Evolutionary conservation across 2,329 filamentous ascomycete species (phyloP), one percentile per base, ranked within the genome.

Genomic region (Cordyceps militaris): DNA sequence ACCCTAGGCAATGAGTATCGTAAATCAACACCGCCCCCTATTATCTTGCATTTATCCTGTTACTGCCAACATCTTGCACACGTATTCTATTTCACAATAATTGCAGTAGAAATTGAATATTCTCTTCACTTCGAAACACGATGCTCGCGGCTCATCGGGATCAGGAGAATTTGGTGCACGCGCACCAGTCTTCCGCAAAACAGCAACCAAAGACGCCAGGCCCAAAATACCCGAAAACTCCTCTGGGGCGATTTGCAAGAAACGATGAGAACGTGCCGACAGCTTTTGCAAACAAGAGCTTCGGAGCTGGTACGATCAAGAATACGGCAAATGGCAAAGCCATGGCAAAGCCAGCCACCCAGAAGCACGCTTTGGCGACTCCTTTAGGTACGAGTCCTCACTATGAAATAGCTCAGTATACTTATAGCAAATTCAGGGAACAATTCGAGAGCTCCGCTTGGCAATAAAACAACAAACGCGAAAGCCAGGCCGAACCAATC

Each of bases 391-490:
- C 61, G 80, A 57, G 16, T n/a, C 44, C 49, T 32, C 19, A 16
- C 34, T 32, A 10, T 10, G 0, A 19, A 10, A 4, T 10, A 21
- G 38, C 14, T 30, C 52, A 44, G 50, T 26, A 24, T n/a, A 16
- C 26, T 54, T 5, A 28, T 40, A 50, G 44, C 26, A 8, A 24
- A 19, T 52, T 49, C 48, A 71, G 71, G 65, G 13, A 66, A 67
- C 28, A 84, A 85, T 59, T 86, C 78, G 60, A 85, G 93, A 66
- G 91, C 92, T 38, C 89, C 91, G 13, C 76, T 99, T 49, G 93
- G 93, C 34, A 87, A 90, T 79, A 99, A 99, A 74, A 97, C 93
- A 1, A 97, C 94, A 54, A 99, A 99, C 71, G 91, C 89, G 56
- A 97, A 96, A 76, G 82, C 86, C 60, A 83, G 79, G 68, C 79